These are phyloP conservation scores for Clitopilus passeckerianus DNA, from an alignment of 768 basidiomycete genomes.

Conservation along the genomic window DNA sequence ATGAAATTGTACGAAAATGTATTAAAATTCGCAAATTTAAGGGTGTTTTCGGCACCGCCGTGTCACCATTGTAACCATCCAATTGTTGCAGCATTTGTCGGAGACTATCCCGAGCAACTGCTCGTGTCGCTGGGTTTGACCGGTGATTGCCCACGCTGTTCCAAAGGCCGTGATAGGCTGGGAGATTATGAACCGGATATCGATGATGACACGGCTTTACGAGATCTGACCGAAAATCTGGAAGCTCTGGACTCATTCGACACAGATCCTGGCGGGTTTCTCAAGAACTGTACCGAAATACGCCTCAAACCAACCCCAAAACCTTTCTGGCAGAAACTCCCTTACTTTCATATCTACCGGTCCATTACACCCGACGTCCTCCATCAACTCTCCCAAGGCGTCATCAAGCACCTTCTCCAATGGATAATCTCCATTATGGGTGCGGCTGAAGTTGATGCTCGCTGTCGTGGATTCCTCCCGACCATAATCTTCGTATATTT, in stretches of 20 bases:
- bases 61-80: constrained; percentile 26
- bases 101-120: constrained; percentile 41
- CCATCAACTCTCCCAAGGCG: constrained; percentile 29
- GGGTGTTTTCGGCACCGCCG: too few species aligned
- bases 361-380: constrained; percentile 27
- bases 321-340: constrained; percentile 22
- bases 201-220: constrained; percentile 1
- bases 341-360: constrained; percentile 17
- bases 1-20: too few species aligned
- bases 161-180: constrained; percentile 4
- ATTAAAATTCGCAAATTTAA: too few species aligned
- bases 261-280: constrained; percentile 8
- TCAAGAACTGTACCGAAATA: constrained; percentile 9
- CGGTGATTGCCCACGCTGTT: constrained; percentile 23
- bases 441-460: constrained; percentile 28
- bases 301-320: constrained; percentile 19
- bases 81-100: constrained; percentile 32
- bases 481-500: constrained; percentile 28
- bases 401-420: constrained; percentile 24
- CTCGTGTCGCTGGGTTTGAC: constrained; percentile 23
- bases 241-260: constrained; percentile 21
- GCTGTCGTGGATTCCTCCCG: constrained; percentile 25
- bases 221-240: constrained; percentile 12
- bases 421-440: constrained; percentile 23
- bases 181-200: constrained; percentile 16